Evolutionary conservation across 208 protist species (phyloP), one percentile per base, ranked within the genome.

Genomic region (Acanthamoeba royreba): DNA sequence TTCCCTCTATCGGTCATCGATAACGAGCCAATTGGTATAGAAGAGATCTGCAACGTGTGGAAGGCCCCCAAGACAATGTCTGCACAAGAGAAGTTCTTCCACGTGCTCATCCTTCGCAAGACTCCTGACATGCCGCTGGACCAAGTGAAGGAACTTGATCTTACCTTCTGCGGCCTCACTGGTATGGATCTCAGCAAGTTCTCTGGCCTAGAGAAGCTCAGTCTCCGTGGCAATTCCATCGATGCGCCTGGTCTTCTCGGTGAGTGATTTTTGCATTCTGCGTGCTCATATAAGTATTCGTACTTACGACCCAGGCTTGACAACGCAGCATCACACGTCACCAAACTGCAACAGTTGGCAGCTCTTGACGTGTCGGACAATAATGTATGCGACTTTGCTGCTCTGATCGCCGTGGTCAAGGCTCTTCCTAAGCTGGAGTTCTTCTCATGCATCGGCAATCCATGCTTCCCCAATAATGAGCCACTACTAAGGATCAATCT

Each of bases 391-490:
- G 83, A 90, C 83, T 90, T 90, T 69, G 35, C 17, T 22, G 52
- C 40, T 46, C 31, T 90, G 49, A 69, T 72, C 47, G 33, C 47
- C 33, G 22, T 90, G 17, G 46, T 40, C 25, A 31, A 33, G 2
- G 45, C 47, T 3, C 55, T 90, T 5, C 47, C 83, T 13, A 35
- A 33, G 1, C 33, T 90, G 33, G 52, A 45, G 25, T 90, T 17
- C 47, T 69, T 90, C 52, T 42, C 52, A 22, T 61, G 47, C 38
- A 33, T 13, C 38, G 55, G 83, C 52, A 90, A 90, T 22, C 83
- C 83, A 28, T 90, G 83, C 55, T 90, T 90, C 49, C 52, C 83
- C 52, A 61, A 90, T n/a, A 90, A 90, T 42, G 83, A 90, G 47
- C 52, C 83, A 3, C 52, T 72, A 19, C 83, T 72, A 9, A 31